phyloP scores from a whole-genome alignment of 345 rosid species.

The Lenwebbia sp. region DNA sequence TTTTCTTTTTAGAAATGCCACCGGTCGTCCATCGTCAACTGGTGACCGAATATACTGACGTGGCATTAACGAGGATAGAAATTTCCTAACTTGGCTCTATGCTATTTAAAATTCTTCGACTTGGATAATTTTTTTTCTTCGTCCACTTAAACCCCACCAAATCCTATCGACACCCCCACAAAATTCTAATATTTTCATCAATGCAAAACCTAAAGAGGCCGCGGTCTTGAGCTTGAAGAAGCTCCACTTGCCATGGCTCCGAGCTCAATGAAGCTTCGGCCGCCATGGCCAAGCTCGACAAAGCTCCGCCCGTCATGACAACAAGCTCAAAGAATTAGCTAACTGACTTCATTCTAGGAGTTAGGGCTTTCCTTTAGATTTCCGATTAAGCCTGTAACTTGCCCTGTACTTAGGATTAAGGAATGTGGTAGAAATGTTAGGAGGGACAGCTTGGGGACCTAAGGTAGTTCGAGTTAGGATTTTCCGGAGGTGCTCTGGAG shows the following conservation, averaged over 20 bases:
- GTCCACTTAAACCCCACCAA: neutral
- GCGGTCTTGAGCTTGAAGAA: accelerated
- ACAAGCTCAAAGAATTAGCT: neutral
- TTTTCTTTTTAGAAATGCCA: no score
- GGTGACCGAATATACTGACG: no score
- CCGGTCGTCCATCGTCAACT: no score
- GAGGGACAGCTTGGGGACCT: no score
- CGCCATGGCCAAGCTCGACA: neutral
- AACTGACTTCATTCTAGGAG: neutral
- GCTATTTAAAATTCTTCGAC: neutral
- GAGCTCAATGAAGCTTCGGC: neutral
- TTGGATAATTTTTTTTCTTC: neutral
- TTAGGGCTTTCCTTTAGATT: no score
- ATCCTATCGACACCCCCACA: neutral
- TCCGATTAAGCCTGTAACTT: neutral
- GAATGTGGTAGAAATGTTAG: no score
- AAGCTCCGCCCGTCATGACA: neutral
- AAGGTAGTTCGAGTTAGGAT: no score
- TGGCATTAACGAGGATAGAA: accelerated
- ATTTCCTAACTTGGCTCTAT: neutral
- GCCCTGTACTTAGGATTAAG: no score
- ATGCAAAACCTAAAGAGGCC: neutral
- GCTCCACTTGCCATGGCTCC: neutral
- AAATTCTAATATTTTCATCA: neutral
- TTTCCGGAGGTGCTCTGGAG: no score